These are phyloP conservation scores for Pyrenochaeta sp. DNA, from an alignment of 2,329 filamentous ascomycete genomes.

Conservation along the genomic window DNA sequence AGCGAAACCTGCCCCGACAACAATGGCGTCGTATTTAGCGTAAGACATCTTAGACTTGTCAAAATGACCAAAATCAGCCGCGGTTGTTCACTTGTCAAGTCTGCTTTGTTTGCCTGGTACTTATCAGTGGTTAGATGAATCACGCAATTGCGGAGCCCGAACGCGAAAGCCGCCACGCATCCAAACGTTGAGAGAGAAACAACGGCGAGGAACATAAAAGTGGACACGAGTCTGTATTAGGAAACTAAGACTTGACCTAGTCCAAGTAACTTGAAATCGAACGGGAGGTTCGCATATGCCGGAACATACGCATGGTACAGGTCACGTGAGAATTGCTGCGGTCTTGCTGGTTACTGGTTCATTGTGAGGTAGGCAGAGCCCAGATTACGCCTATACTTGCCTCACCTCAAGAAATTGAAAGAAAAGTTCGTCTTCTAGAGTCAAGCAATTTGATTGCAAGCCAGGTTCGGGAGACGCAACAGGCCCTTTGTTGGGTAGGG, in stretches of 20 bases:
- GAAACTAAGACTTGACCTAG: not conserved
- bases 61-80: not conserved
- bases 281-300: not conserved
- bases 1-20: constrained; percentile 45
- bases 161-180: not conserved
- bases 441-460: no score
- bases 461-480: no score
- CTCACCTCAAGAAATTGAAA: no score
- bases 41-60: not conserved
- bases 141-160: constrained; percentile 1
- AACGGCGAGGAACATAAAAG: not conserved
- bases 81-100: not conserved
- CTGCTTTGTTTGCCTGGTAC: not conserved
- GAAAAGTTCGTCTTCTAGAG: no score
- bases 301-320: no score
- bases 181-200: not conserved
- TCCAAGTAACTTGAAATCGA: not conserved
- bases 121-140: not conserved
- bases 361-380: no score
- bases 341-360: no score
- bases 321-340: no score
- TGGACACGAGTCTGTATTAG: not conserved
- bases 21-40: constrained; percentile 18
- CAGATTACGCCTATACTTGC: no score
- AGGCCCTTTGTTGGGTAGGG: no score